Evolutionary conservation across 176 grass and related monocot genomes (phyloP).

Genomic region (Coix lacrymajobi): DNA sequence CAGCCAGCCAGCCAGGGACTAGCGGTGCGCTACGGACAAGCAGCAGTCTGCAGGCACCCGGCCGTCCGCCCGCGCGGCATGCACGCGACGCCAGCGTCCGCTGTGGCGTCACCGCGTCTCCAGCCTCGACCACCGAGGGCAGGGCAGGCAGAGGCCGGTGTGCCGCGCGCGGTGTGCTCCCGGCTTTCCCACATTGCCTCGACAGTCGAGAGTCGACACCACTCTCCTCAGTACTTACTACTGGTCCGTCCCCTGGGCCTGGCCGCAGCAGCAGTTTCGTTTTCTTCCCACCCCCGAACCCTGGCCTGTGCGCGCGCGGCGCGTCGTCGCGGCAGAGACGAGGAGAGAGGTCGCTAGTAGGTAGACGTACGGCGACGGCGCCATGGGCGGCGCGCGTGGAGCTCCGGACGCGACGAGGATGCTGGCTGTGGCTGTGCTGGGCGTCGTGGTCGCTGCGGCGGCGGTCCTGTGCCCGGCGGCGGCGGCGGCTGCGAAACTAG

Average conservation of each 20-base stretch:
- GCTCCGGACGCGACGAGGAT: background rate
- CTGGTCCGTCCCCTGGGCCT: background rate
- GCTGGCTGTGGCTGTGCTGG: background rate
- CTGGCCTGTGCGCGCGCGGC: background rate
- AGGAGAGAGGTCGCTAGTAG: no score
- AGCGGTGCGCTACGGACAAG: constrained; percentile 18
- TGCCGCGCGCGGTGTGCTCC: background rate
- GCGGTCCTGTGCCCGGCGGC: background rate
- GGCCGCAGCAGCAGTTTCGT: background rate
- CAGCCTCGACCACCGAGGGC: background rate
- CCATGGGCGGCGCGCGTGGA: constrained; percentile 26
- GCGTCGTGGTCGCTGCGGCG: background rate
- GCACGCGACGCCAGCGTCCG: background rate
- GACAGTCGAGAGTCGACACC: no score
- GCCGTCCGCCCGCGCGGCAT: background rate
- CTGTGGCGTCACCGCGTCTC: background rate
- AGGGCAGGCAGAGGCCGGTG: no score
- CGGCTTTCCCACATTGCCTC: background rate
- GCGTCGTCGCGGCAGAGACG: background rate
- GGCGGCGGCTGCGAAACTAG: background rate
- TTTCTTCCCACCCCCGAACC: no score
- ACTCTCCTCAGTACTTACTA: background rate
- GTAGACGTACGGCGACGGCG: background rate
- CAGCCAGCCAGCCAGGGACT: background rate
- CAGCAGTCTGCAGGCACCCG: background rate